phyloP scores from a whole-genome alignment of 805 yeast species.

The Cephaloascus albidus region DNA sequence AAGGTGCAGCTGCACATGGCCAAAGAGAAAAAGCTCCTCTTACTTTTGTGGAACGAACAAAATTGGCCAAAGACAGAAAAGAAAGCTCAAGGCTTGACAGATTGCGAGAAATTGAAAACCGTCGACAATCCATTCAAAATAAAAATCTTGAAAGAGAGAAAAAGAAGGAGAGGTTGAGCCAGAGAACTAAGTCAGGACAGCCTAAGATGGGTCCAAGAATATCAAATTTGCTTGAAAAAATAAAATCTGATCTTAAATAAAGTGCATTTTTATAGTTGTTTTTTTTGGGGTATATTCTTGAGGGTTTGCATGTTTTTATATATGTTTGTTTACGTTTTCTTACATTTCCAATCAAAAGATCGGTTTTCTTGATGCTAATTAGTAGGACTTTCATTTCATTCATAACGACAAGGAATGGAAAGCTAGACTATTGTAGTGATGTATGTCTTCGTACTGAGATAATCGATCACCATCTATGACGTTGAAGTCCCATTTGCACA shows the following conservation, averaged over 20 bases:
- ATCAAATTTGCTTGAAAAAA: slow-evolving; percentile 66
- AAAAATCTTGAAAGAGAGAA: slow-evolving; percentile 29
- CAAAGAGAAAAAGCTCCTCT: slow-evolving; percentile 12
- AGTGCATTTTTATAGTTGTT: too few species aligned
- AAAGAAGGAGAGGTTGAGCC: slow-evolving; percentile 34
- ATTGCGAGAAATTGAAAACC: slow-evolving; percentile 28
- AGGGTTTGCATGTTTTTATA: too few species aligned
- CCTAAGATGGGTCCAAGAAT: slow-evolving; percentile 90
- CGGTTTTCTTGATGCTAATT: too few species aligned
- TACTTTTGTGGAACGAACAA: slow-evolving; percentile 35
- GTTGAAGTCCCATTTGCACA: slow-evolving; percentile 6
- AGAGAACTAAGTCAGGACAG: slow-evolving; percentile 69
- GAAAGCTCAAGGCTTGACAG: slow-evolving; percentile 27
- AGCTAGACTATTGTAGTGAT: not conserved
- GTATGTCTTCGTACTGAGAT: not conserved
- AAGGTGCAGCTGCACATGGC: slow-evolving; percentile 9
- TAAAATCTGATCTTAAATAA: slow-evolving; percentile 34
- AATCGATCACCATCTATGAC: slow-evolving; percentile 8
- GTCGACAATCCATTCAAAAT: slow-evolving; percentile 16
- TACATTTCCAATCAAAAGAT: too few species aligned
- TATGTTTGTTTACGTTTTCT: too few species aligned
- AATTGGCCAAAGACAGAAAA: slow-evolving; percentile 36
- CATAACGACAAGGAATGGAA: not conserved
- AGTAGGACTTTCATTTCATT: too few species aligned
- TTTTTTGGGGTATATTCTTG: too few species aligned